Evolutionary conservation across 352 stramenopile species (phyloP).

Genomic region (Phytophthora parvispora): DNA sequence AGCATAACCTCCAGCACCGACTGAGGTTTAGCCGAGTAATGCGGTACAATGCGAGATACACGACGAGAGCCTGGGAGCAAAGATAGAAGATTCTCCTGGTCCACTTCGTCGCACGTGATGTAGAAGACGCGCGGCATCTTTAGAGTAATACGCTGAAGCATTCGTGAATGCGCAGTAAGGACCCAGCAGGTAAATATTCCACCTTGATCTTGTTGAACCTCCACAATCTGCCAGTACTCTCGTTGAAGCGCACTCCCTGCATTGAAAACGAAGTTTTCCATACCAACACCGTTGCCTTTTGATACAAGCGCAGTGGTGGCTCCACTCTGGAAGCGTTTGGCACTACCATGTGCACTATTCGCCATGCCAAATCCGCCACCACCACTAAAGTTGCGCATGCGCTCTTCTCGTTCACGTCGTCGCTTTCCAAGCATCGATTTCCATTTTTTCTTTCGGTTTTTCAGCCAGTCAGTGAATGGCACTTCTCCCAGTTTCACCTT

Average conservation of each 20-base stretch:
- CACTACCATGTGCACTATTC: slow-evolving; percentile 30
- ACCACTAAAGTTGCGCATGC: slow-evolving; percentile 42
- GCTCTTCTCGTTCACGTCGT: slow-evolving; percentile 68
- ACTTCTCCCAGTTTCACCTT: slow-evolving; percentile 72
- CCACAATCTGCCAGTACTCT: slow-evolving; percentile 86
- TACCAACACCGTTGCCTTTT: slow-evolving; percentile 61
- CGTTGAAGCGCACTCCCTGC: slow-evolving; percentile 61
- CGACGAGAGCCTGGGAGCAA: slow-evolving; percentile 57
- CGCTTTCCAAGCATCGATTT: slow-evolving; percentile 64
- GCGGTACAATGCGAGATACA: slow-evolving; percentile 66
- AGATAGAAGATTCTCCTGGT: slow-evolving; percentile 84
- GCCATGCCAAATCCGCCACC: slow-evolving; percentile 38
- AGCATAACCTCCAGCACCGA: slow-evolving; percentile 75
- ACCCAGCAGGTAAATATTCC: slow-evolving; percentile 97
- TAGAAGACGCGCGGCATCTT: slow-evolving; percentile 82
- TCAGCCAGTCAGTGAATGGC: slow-evolving; percentile 67
- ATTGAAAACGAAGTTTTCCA: slow-evolving; percentile 87
- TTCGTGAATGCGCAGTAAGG: slow-evolving; percentile 89
- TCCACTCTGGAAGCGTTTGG: slow-evolving; percentile 50
- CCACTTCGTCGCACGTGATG: slow-evolving; percentile 72
- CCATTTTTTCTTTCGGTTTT: slow-evolving; percentile 83
- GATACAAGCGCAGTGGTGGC: slow-evolving; percentile 18
- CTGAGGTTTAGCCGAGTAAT: slow-evolving; percentile 64
- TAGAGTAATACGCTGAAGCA: slow-evolving; percentile 79
- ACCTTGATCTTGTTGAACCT: slow-evolving; percentile 79